phyloP scores from a whole-genome alignment of 2,329 filamentous ascomycete species.

The Hypoxylon sp. region DNA sequence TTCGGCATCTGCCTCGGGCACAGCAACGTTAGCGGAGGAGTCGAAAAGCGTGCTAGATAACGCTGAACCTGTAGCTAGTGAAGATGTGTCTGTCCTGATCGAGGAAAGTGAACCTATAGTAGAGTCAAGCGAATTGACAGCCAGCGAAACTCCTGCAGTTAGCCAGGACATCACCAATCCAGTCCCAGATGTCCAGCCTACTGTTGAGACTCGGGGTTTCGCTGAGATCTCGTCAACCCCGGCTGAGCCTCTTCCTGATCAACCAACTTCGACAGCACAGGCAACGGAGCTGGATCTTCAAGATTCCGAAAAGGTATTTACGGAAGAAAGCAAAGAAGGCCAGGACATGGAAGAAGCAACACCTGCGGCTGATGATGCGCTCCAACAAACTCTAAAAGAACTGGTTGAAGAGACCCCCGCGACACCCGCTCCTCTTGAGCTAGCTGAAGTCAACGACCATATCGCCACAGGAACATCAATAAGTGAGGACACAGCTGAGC shows the following conservation, averaged over 20 bases:
- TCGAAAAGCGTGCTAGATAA: conserved; percentile 6
- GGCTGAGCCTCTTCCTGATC: conserved; percentile 15
- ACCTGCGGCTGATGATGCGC: conserved; percentile 23
- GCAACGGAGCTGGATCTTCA: conserved; percentile 18
- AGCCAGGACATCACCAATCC: conserved; percentile 6
- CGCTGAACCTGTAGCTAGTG: background rate
- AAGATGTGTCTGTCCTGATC: conserved; percentile 6
- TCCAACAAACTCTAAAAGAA: conserved; percentile 14
- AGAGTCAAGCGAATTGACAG: conserved; percentile 9
- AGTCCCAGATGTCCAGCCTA: background rate
- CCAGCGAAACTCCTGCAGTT: conserved; percentile 4
- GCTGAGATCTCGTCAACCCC: conserved; percentile 7
- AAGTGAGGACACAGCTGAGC: conserved; percentile 34
- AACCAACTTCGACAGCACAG: conserved; percentile 4
- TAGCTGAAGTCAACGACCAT: conserved; percentile 19
- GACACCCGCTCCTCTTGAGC: conserved; percentile 18
- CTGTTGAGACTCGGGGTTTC: conserved; percentile 8
- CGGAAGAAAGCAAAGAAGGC: conserved; percentile 53
- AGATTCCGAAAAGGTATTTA: conserved; percentile 26
- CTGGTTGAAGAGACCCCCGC: conserved; percentile 1
- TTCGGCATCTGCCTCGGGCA: conserved; percentile 18
- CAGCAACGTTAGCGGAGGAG: conserved; percentile 24
- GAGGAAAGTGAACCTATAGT: background rate
- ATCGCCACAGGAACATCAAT: conserved; percentile 26
- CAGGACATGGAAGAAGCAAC: conserved; percentile 47